Base-by-base conservation (phyloP, 176 grass and related monocot genomes). In the Bromus sterilis region DNA sequence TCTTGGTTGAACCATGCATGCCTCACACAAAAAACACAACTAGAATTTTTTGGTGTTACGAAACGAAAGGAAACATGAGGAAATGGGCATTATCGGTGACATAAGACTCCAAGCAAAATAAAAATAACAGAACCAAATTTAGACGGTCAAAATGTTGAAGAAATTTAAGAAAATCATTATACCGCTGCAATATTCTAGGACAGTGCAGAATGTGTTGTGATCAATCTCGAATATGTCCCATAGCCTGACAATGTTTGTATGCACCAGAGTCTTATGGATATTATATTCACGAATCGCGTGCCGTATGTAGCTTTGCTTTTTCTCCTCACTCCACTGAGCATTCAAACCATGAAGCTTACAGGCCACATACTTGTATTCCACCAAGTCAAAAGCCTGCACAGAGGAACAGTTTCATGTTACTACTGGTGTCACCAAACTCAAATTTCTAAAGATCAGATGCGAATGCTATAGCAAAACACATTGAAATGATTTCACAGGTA, bases 211-310 rank as follows among this genome's bases (percentile, higher is more conserved):
- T 87, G 93, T 99, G 67, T 96, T 93, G 46, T 96, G 93, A 71
- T 99, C 93, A 87, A 99, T 93, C 89, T 99, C 97, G 78, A 96
- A 99, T 84, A 93, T 95, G 74, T 99, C 93, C 97, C 93, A 99
- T 69, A 99, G 85, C 85, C 97, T 86, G 74, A 99, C 97, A 41
- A 99, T 99, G 75, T 96, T 91, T 77, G 84, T 91, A 81, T 99
- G 97, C 82, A 98, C 93, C 93, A 98, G 86, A 75, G 91, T 95
- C 81, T 99, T 99, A 75, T 99, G 97, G 82, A 99, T 99, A 83
- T 96, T 96, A 84, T 99, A 96, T 96, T 99, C 97, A 84, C 91
- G 88, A 84, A 99, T 91, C 33, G 93, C 97, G 85, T 99, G 97
- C 0, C 97, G 93, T 88, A 95, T 96, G 66, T 99, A 99, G 74